Evolutionary conservation across 2,329 filamentous ascomycete species (phyloP), one percentile per base, ranked within the genome.

Genomic region (Cladosporium sp.): DNA sequence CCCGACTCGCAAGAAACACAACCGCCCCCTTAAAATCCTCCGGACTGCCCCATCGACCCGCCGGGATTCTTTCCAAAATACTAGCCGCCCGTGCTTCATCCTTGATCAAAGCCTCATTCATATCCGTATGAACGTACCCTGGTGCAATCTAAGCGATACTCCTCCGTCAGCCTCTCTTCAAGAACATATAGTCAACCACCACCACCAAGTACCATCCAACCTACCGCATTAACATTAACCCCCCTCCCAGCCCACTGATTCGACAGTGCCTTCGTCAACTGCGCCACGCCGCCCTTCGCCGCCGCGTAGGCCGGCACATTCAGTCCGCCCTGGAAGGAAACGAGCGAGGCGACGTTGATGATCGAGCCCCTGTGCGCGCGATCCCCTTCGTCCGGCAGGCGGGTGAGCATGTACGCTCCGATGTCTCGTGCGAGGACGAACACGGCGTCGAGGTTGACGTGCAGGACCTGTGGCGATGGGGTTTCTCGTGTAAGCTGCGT

Each of bases 81-180:
- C n/a, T n/a, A n/a, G n/a, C n/a, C n/a, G n/a, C n/a, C 30, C 90
- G 74, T 58, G 79, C 80, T 61, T 79, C 69, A 68, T 96, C 84
- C 44, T 84, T 80, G 38, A 95, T 80, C 63, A 96, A 70, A 2
- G 89, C 90, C 58, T 78, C 79, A 67, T 96, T 96, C 91, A 96
- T 96, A 54, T 96, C 90, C n/a, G 90, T 96, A 43, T 81, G 87
- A 60, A 95, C 88, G 69, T 96, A 96, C 0, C 90, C 90, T 0
- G 90, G 90, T 2, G 90, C 89, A 64, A 96, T 88, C 41, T 43
- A 8, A 7, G 9, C n/a, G n/a, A n/a, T n/a, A n/a, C n/a, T n/a
- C n/a, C n/a, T n/a, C n/a, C n/a, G n/a, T n/a, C n/a, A n/a, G n/a
- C n/a, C n/a, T n/a, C n/a, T n/a, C n/a, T n/a, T n/a, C n/a, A n/a